Percentiles rank a stretch among this genome's conserved stretches.
These are phyloP conservation scores for Isatis lusitanica DNA, from an alignment of 441 rosid species.

Conservation along the genomic window DNA sequence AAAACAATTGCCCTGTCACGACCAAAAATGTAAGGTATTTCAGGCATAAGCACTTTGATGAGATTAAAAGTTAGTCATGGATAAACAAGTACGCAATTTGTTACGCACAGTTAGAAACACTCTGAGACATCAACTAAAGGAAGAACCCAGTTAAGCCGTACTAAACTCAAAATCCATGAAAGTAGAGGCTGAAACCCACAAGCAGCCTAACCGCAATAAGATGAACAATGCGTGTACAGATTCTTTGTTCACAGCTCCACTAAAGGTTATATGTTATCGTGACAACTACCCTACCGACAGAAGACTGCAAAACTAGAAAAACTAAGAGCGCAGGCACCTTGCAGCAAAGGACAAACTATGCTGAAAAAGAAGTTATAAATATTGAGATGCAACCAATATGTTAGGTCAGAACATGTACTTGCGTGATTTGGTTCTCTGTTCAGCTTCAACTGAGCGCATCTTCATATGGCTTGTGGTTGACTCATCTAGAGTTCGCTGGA, in stretches of 20 bases:
- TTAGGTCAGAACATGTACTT: conserved; percentile 54
- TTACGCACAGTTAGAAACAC: not conserved
- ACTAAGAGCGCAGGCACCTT: conserved; percentile 20
- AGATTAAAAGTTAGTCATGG: conserved; percentile 7
- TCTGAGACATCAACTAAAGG: not conserved
- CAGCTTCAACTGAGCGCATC: conserved; percentile 96
- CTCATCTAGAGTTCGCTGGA: conserved; percentile 92
- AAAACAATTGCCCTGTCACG: conserved; percentile 86
- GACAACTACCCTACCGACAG: conserved; percentile 27
- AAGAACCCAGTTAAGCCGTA: conserved; percentile 12
- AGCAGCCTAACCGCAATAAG: conserved; percentile 6
- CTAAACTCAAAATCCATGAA: conserved; percentile 14
- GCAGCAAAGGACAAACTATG: conserved; percentile 18
- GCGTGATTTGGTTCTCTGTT: conserved; percentile 79
- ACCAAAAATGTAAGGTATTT: conserved; percentile 24
- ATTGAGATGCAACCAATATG: conserved; percentile 26
- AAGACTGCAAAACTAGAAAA: conserved; percentile 21
- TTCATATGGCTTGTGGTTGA: conserved; percentile 88
- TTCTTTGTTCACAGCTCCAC: conserved; percentile 19
- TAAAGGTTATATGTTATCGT: conserved; percentile 10
- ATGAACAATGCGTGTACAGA: conserved; percentile 17
- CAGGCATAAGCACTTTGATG: conserved; percentile 18
- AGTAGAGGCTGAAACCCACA: conserved; percentile 21
- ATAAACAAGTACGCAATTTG: conserved; percentile 19
- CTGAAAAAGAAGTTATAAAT: not conserved